Base-by-base conservation (phyloP, 345 rosid species). In the Dimocarpus longan region DNA sequence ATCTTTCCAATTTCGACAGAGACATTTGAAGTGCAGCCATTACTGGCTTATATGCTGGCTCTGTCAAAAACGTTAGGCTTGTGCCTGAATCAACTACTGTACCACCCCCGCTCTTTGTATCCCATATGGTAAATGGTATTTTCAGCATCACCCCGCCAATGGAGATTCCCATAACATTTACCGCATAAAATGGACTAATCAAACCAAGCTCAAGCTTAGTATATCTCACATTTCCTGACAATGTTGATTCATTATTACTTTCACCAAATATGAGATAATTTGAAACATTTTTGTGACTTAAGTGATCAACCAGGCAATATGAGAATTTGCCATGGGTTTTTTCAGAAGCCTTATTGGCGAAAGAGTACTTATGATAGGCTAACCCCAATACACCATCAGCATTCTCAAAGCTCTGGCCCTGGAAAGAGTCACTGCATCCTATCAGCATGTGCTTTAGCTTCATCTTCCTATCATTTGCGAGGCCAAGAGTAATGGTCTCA, bases 331-430 rank as follows among this genome's bases (percentile, higher is more conserved):
- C 79, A 1, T 84, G 90, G 13, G 83, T 82, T 8, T 19, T 52
- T 16, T 46, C 73, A 10, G 81, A 77, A 32, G 86, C 89, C 63
- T 70, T 86, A 4, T 84, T 37, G 10, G 90, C 79, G 56, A 92
- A 89, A 15, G 96, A 85, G 83, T 79, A 79, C 24, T 84, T 76
- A 52, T 76, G 70, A 66, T 84, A 62, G 74, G 86, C 88, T 81
- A 92, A 75, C 64, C 95, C 95, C 75, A 92, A 43, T 0, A 92
- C 82, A 8, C 95, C 95, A 64, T 89, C 91, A 1, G 89, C 87
- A 21, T 80, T 73, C 52, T 70, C 76, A 12, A 89, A 80, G 70
- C 74, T 73, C 9, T 54, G 75, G 39, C 90, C 91, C 2, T 7
- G 48, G 80, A 81, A 69, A 13, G 85, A 75, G 77, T 62, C 76